Evolutionary conservation across 345 rosid genomes (phyloP), one percentile per base, ranked within the genome.

Genomic region (Nephelium lappaceum): DNA sequence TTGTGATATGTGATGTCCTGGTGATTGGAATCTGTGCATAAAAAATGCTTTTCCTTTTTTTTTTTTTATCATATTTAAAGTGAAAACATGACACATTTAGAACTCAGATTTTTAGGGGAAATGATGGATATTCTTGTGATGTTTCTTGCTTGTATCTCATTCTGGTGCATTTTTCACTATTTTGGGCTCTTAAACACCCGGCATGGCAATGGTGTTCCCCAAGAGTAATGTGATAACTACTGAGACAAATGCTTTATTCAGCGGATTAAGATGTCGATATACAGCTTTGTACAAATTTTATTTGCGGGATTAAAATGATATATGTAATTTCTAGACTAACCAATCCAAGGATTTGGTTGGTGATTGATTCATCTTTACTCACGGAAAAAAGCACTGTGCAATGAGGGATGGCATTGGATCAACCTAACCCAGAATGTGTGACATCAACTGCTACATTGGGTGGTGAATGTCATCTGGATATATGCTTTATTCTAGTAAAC

Each of bases 11-110:
- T 68, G 27, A 53, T 72, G 72, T 36, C 79, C 49, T 51, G 21
- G 36, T 21, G 42, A 61, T 43, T 61, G 61, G 43, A 71, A 49
- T 72, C 68, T 83, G 82, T 53, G 58, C 71, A 74, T 75, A 60
- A 25, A 70, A 47, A 36, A 6, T 73, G 75, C 73, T 23, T 16
- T 36, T n/a, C 73, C 16, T 16, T 36, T n/a, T 8, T 60, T 57
- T 57, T 57, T 57, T 19, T 21, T 6, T 41, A n/a, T 42, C 31
- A n/a, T 78, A 55, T 57, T 75, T 42, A 9, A 9, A 71, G 12
- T 43, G 27, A n/a, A 24, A 77, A 38, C 38, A 27, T 65, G 6
- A 53, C 36, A 38, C 42, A 57, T 36, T 39, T 63, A 68, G 25
- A 69, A 42, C 69, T 62, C 49, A 61, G 60, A 67, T n/a, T 67